Base-by-base conservation (phyloP, 2,329 filamentous ascomycete genomes). In the Emergomyces orientalis region DNA sequence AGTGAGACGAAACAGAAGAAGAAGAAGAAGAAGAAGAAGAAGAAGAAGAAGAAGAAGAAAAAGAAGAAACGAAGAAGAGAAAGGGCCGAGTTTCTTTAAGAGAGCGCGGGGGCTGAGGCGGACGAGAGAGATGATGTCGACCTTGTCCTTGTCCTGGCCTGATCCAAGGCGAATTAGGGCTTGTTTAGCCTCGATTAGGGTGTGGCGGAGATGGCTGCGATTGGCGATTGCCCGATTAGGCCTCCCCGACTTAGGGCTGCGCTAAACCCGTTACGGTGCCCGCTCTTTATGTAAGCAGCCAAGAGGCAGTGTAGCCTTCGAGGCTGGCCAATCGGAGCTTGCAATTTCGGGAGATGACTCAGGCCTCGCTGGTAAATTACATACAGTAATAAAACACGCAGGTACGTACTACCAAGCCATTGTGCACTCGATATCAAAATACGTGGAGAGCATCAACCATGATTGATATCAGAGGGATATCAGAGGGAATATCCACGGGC, bases 31-130 rank as follows among this genome's bases (percentile, higher is more conserved):
- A 49, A 43, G 22, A 58, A 58, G 37, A 32, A 30, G 39, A 54
- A 34, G 32, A 63, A 63, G 56, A 61, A 34, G 60, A 43, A 63
- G 54, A 45, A 2, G 49, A 58, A 52, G 39, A 34, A 14, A 19
- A 8, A 61, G 49, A 54, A 25, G 58, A 49, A 62, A 45, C 27
- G 17, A 56, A 61, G 43, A 27, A 27, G 8, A 27, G n/a, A 43
- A 22, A 22, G 34, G 39, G 11, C n/a, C 6, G 59, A 30, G 39
- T 19, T 19, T 13, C 7, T 32, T 32, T 3, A n/a, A n/a, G n/a
- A n/a, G n/a, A n/a, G n/a, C n/a, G n/a, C n/a, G n/a, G n/a, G n/a
- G n/a, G n/a, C n/a, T n/a, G n/a, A n/a, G n/a, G n/a, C n/a, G n/a
- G n/a, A n/a, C n/a, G n/a, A n/a, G n/a, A n/a, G n/a, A n/a, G n/a